Percentiles rank a stretch among this genome's conserved stretches.
phyloP scores from a whole-genome alignment of 805 yeast genomes.

The Scheffersomyces ergatensis region DNA sequence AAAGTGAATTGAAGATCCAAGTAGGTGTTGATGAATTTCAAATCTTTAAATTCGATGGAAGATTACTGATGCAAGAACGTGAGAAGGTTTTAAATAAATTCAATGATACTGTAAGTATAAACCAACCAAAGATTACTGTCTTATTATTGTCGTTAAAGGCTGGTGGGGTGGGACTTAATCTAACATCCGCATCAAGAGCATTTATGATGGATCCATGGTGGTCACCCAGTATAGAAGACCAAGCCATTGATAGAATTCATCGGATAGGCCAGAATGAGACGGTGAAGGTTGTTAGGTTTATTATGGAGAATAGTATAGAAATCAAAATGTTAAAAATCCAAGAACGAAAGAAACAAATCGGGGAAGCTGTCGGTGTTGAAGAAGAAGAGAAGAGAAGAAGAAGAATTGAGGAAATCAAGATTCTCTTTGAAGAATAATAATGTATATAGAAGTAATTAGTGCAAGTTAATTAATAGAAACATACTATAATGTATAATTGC shows the following conservation, averaged over 20 bases:
- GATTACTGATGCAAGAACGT: slow-evolving; percentile 65
- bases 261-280: slow-evolving; percentile 79
- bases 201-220: slow-evolving; percentile 97
- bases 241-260: slow-evolving; percentile 88
- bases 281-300: slow-evolving; percentile 77
- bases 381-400: slow-evolving; percentile 71
- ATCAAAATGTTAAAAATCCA: slow-evolving; percentile 86
- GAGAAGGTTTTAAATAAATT: slow-evolving; percentile 60
- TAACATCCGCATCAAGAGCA: slow-evolving; percentile 81
- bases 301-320: slow-evolving; percentile 80
- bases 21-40: slow-evolving; percentile 42
- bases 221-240: slow-evolving; percentile 90
- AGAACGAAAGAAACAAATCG: slow-evolving; percentile 75
- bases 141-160: slow-evolving; percentile 79
- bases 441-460: no score
- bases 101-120: slow-evolving; percentile 22
- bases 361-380: slow-evolving; percentile 74
- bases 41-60: slow-evolving; percentile 79
- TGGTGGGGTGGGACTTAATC: slow-evolving; percentile 90
- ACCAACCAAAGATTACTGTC: slow-evolving; percentile 38
- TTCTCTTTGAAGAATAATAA: slow-evolving; percentile 52
- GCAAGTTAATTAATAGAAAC: no score
- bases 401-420: slow-evolving; percentile 70
- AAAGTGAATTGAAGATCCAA: slow-evolving; percentile 48
- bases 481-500: no score